Base-by-base conservation (phyloP, 768 basidiomycete species). In the Sutorius australiensis region DNA sequence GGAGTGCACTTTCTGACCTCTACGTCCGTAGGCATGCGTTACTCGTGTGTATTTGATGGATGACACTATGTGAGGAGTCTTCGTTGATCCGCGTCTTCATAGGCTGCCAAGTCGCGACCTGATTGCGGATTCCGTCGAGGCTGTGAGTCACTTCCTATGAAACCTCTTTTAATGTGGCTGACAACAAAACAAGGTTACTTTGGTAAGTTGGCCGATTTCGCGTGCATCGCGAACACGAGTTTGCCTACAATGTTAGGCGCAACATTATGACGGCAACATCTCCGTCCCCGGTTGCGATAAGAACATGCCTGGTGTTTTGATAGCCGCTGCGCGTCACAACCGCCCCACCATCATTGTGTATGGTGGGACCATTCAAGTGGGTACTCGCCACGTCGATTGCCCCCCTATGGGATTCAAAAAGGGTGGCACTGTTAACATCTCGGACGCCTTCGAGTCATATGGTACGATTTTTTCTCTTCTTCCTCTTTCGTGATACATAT, bases 241-340 rank as follows among this genome's bases (percentile, higher is more conserved):
- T 45, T 42, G 4, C 33, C 48, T 19, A 32, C 32, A 32, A 32
- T 47, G 34, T 30, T 50, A 88, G 89, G 89, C 89, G 19, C 91
- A 93, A 74, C 83, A 91, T 62, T 92, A 93, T 61, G 92, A 94
- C 55, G 91, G 82, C 12, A 91, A 92, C 62, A 90, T 93, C 60
- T 82, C 87, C 6, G 78, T 92, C 48, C 92, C 92, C 16, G 90
- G 91, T 51, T 93, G 91, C 59, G 91, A 93, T 71, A 93, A 93
- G 74, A 93, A 93, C 65, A 92, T 93, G 92, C 91, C 91, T 9
- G 92, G 89, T 16, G 89, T 86, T 64, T 76, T 92, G 51, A 90
- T 94, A 65, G 92, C 92, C 14, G 91, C 91, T 1, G 87, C 76
- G 36, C 83, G 92, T 47, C 87, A 92, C 72, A 93, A 94, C 64